phyloP scores from a whole-genome alignment of 306 rosid genomes.

The Quercus glauca region DNA sequence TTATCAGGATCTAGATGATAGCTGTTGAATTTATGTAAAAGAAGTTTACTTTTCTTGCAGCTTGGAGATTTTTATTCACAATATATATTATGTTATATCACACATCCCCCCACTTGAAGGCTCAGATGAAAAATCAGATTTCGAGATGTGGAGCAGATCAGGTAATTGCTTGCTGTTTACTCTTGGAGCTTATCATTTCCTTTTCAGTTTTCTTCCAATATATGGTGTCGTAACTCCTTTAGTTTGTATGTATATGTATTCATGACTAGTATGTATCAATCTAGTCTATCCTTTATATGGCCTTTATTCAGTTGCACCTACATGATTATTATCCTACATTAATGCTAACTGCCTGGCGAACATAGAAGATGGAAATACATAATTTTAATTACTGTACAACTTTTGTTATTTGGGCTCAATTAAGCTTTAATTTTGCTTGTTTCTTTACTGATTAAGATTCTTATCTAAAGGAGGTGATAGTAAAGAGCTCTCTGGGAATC shows the following conservation, averaged over 20 bases:
- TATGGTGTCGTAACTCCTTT: background rate
- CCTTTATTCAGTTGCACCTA: background rate
- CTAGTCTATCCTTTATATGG: background rate
- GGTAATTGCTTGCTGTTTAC: slow-evolving; percentile 39
- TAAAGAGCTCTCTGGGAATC: slow-evolving; percentile 39
- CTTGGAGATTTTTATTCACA: slow-evolving; percentile 42
- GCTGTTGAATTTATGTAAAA: background rate
- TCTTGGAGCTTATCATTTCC: background rate
- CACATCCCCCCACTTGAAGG: slow-evolving; percentile 48
- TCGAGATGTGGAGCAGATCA: slow-evolving; percentile 73
- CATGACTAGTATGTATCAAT: background rate
- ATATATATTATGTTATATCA: slow-evolving; percentile 52
- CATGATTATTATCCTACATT: background rate
- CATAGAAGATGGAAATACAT: background rate
- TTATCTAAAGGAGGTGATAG: slow-evolving; percentile 37
- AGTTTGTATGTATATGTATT: background rate
- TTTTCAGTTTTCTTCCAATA: background rate
- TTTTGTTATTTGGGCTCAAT: background rate
- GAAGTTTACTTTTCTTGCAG: slow-evolving; percentile 40
- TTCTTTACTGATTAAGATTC: slow-evolving; percentile 22
- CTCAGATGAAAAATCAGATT: slow-evolving; percentile 42
- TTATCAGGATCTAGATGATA: background rate
- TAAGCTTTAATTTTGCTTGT: background rate
- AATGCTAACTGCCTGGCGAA: background rate
- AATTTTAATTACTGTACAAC: background rate